phyloP scores from a whole-genome alignment of 2,329 filamentous ascomycete species.

The Thelonectria discophora region DNA sequence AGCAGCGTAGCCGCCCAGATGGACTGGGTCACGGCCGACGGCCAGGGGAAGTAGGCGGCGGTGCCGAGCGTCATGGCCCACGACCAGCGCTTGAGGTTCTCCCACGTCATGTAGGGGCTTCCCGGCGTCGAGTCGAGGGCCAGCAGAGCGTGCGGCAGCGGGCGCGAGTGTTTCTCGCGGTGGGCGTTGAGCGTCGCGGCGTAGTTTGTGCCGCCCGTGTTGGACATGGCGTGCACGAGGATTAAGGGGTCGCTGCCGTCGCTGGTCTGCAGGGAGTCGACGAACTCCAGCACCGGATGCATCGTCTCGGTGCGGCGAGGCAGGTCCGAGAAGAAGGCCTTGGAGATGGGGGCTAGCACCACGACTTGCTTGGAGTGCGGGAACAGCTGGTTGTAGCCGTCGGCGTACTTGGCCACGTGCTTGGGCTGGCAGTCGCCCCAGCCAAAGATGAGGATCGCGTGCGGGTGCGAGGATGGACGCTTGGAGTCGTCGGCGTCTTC shows the following conservation, averaged over 20 bases:
- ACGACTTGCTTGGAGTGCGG: conserved; percentile 61
- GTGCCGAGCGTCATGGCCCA: conserved; percentile 62
- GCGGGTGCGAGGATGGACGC: conserved; percentile 46
- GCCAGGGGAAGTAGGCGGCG: conserved; percentile 58
- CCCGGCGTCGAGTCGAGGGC: conserved; percentile 65
- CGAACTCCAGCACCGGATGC: conserved; percentile 53
- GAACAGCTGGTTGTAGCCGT: conserved; percentile 60
- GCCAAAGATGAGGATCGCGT: conserved; percentile 62
- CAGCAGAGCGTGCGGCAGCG: conserved; percentile 58
- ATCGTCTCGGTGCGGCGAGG: conserved; percentile 56
- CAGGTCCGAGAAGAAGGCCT: conserved; percentile 55
- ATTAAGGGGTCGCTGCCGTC: conserved; percentile 46
- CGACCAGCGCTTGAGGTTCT: conserved; percentile 60
- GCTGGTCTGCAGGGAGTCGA: conserved; percentile 26
- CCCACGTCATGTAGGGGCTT: conserved; percentile 51
- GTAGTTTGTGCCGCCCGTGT: conserved; percentile 64
- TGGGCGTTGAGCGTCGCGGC: conserved; percentile 60
- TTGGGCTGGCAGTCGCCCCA: conserved; percentile 66
- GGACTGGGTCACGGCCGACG: conserved; percentile 56
- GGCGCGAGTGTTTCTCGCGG: conserved; percentile 46
- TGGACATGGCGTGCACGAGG: conserved; percentile 65
- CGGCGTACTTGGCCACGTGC: conserved; percentile 64
- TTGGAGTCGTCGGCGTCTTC: conserved; percentile 43
- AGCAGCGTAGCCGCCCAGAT: conserved; percentile 57
- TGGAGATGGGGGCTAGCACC: conserved; percentile 59